Conservation (phyloP, 768 basidiomycete genomes). For the Boletus pseudopeckii region DNA sequence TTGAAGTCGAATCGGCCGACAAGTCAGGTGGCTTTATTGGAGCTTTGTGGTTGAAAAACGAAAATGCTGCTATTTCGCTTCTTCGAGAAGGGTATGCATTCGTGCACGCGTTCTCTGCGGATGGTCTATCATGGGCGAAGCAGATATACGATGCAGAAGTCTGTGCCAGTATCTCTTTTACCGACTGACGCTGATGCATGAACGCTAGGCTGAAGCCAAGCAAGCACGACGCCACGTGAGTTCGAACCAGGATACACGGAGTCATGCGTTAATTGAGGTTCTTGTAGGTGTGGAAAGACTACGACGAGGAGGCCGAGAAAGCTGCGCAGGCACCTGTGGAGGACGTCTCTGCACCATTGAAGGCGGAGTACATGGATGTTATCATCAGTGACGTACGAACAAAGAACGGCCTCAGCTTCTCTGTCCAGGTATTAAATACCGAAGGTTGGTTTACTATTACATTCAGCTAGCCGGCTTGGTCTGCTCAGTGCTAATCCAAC, state of each 20-base stretch:
- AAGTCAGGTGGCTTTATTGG: conserved; percentile 97
- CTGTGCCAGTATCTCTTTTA: conserved; percentile 11
- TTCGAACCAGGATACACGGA: conserved; percentile 1
- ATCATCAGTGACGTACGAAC: conserved; percentile 86
- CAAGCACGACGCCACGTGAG: conserved; percentile 70
- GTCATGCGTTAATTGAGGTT: background rate
- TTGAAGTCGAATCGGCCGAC: conserved; percentile 86
- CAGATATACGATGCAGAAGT: conserved; percentile 87
- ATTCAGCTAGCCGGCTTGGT: background rate
- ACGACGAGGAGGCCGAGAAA: conserved; percentile 69
- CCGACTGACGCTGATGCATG: conserved; percentile 1
- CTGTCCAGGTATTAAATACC: conserved; percentile 89
- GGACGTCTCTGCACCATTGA: conserved; percentile 51
- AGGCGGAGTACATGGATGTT: conserved; percentile 87
- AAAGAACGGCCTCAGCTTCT: conserved; percentile 75
- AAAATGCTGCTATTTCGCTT: conserved; percentile 83
- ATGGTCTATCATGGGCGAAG: conserved; percentile 71
- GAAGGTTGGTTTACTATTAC: conserved; percentile 56
- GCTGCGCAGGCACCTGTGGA: conserved; percentile 47
- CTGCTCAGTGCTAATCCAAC: conserved; percentile 1
- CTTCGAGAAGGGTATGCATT: conserved; percentile 84
- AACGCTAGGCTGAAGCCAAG: conserved; percentile 75
- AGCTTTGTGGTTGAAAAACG: conserved; percentile 74
- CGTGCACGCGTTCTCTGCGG: conserved; percentile 87
- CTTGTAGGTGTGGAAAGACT: conserved; percentile 79